phyloP scores from a whole-genome alignment of 1,284 basidiomycete genomes.

The Fomitopsis pinicola region DNA sequence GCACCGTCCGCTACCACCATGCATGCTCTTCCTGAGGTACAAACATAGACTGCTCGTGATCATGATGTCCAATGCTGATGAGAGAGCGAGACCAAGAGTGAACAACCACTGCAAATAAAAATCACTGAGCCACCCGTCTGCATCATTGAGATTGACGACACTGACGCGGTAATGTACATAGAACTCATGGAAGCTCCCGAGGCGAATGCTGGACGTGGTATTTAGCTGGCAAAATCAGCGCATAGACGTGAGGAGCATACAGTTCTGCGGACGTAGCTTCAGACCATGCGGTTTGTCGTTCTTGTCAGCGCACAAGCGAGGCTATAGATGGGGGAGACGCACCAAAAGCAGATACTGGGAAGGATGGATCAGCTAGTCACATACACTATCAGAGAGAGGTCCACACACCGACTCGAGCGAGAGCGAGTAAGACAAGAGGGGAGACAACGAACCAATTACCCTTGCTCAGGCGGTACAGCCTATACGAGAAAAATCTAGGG shows the following conservation, averaged over 20 bases:
- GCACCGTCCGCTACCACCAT: constrained; percentile 11
- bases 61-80: constrained; percentile 14
- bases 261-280: constrained; percentile 16
- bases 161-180: constrained; percentile 13
- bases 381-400: background rate
- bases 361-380: background rate
- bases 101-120: constrained; percentile 15
- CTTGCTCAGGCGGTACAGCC: constrained; percentile 21
- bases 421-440: constrained; percentile 14
- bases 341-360: constrained; percentile 4
- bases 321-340: background rate
- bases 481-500: constrained; percentile 19
- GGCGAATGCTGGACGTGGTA: constrained; percentile 8
- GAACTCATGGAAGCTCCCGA: constrained; percentile 15
- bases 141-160: background rate
- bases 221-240: background rate
- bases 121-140: background rate
- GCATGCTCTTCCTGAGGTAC: constrained; percentile 12
- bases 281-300: no score
- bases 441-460: constrained; percentile 19
- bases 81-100: constrained; percentile 16
- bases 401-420: constrained; percentile 13
- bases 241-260: constrained; percentile 6
- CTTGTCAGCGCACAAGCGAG: background rate
- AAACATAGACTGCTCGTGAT: constrained; percentile 15